Percentiles rank a stretch among this genome's conserved stretches.
Evolutionary conservation across 2,329 filamentous ascomycete genomes (phyloP).

Genomic region (Helotiales sp.): DNA sequence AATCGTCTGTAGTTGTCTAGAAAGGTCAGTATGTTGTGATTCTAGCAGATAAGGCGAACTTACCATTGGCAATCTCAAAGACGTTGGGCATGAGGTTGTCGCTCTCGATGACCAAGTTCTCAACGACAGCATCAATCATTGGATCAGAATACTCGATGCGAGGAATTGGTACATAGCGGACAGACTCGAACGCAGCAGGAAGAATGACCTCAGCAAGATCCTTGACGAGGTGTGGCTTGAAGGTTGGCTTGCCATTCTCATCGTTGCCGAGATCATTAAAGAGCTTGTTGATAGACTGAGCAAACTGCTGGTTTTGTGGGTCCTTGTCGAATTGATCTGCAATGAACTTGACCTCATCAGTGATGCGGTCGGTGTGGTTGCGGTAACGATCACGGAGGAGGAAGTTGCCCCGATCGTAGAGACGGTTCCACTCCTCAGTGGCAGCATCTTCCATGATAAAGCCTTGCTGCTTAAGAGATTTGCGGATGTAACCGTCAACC

Average conservation of each 20-base stretch:
- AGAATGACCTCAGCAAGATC: conserved; percentile 86
- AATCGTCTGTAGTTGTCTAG: conserved; percentile 86
- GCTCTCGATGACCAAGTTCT: conserved; percentile 93
- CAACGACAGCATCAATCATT: conserved; percentile 82
- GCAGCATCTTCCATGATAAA: conserved; percentile 84
- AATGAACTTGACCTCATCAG: conserved; percentile 90
- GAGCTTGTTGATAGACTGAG: conserved; percentile 73
- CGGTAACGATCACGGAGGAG: conserved; percentile 88
- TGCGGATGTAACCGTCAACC: conserved; percentile 75
- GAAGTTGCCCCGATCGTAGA: conserved; percentile 84
- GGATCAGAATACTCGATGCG: conserved; percentile 90
- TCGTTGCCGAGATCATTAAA: conserved; percentile 91
- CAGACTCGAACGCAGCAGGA: conserved; percentile 76
- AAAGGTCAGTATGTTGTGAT: conserved; percentile 4
- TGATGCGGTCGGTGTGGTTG: conserved; percentile 77
- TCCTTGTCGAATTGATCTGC: conserved; percentile 88
- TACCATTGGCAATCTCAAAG: conserved; percentile 75
- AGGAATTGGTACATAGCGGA: conserved; percentile 89
- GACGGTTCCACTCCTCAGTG: conserved; percentile 76
- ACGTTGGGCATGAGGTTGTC: conserved; percentile 97
- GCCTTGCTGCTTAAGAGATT: conserved; percentile 83
- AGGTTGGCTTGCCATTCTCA: conserved; percentile 76
- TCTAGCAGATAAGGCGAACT: background rate
- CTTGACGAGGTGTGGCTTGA: conserved; percentile 92
- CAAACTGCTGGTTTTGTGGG: conserved; percentile 80